Evolutionary conservation across 306 rosid species (phyloP).

Genomic region (Phaseolus lunatus): DNA sequence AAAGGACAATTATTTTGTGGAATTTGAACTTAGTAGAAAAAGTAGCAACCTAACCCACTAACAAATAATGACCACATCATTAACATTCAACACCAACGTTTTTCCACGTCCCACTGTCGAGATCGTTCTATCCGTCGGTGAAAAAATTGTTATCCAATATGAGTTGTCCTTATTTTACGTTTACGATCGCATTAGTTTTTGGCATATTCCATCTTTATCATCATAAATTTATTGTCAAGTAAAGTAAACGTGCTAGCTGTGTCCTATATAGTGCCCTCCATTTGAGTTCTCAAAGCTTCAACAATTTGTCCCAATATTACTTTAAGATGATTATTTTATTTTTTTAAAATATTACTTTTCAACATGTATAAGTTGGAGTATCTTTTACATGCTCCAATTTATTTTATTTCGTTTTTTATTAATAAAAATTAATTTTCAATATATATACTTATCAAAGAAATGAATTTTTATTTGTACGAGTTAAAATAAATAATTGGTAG

Average conservation of each 20-base stretch:
- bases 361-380: too few relatives aligned
- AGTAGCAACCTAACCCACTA: constrained; percentile 38
- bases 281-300: background rate
- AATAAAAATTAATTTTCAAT: too few relatives aligned
- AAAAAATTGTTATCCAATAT: constrained; percentile 1
- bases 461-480: too few relatives aligned
- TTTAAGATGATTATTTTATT: too few relatives aligned
- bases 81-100: constrained; percentile 44
- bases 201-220: constrained; percentile 13
- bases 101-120: constrained; percentile 50
- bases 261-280: constrained; percentile 4
- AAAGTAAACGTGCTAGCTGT: constrained; percentile 9
- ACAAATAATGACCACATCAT: constrained; percentile 42
- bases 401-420: too few relatives aligned
- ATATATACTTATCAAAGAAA: too few relatives aligned
- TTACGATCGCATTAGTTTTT: constrained; percentile 19
- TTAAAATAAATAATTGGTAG: too few relatives aligned
- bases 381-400: too few relatives aligned
- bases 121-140: constrained; percentile 31
- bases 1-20: constrained; percentile 34
- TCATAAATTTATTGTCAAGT: background rate
- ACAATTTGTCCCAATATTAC: background rate
- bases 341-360: too few relatives aligned
- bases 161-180: constrained; percentile 28
- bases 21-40: constrained; percentile 32